Base-by-base conservation (phyloP, 2,329 filamentous ascomycete genomes). In the Epichloe sylvatica region DNA sequence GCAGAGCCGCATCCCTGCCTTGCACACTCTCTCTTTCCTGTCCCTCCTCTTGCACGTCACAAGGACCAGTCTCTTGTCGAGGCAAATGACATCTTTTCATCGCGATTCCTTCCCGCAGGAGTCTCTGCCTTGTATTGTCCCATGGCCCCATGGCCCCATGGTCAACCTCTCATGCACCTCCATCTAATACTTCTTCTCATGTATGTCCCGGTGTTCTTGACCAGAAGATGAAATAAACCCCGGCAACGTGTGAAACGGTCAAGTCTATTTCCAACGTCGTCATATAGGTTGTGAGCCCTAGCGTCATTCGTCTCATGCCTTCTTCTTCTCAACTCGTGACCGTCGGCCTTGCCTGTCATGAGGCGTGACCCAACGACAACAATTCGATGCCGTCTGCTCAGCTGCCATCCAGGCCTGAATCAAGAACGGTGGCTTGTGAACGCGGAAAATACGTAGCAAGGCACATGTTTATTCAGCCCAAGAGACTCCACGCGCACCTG, bases 241-340 rank as follows among this genome's bases (percentile, higher is more conserved):
- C 8, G 25, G 25, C 25, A 30, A 30, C 25, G 25, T 30, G 25
- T 30, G 25, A 30, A 30, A 30, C 25, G 25, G 4, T 43, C 40
- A 9, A 43, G 8, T 37, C 35, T 5, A 37, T 5, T 25, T 40
- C 17, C 9, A 40, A 17, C 7, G 15, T 42, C 5, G 23, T 25
- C 5, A 42, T 42, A 4, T 42, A 12, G n/a, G 6, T 34, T 12
- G 6, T 37, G 7, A 47, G 43, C 47, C 34, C 39, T 53, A 38
- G 46, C 42, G 51, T 52, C 49, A 52, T 51, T 47, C 39, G 17
- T 40, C 30, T 30, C 30, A 38, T 47, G 17, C 8, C 45, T 49
- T 48, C 42, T 45, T 43, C 47, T 44, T 37, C 15, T 38, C 3
- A 21, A 7, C 21, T 15, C 19, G 17, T 25, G 45, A 15, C 44